Evolutionary conservation across 73 alveolate genomes (phyloP).

Genomic region (Paramecium sexaurelia): DNA sequence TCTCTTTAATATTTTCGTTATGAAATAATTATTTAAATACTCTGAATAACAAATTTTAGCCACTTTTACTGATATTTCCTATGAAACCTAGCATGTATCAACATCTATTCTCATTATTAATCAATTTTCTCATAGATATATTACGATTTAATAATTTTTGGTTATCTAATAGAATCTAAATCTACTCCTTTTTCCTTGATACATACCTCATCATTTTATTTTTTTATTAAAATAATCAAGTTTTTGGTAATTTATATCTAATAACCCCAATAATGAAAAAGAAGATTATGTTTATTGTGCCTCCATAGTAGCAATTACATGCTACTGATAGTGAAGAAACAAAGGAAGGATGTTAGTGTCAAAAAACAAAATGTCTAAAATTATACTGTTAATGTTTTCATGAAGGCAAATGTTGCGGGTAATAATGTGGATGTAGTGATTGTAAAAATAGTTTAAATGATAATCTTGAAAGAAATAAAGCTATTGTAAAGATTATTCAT

Average conservation of each 20-base stretch:
- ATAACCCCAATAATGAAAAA: not conserved
- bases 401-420: not conserved
- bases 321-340: not conserved
- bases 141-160: not conserved
- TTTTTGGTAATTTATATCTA: not conserved
- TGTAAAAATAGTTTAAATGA: not conserved
- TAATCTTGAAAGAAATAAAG: not conserved
- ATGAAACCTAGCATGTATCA: not conserved
- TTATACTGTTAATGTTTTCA: constrained; percentile 26
- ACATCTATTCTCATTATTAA: constrained; percentile 25
- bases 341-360: constrained; percentile 2
- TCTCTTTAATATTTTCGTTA: constrained; percentile 23
- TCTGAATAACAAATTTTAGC: not conserved
- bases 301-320: not conserved
- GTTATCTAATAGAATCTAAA: not conserved
- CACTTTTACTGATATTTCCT: not conserved
- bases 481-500: not conserved
- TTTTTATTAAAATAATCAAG: not conserved
- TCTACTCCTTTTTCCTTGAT: not conserved
- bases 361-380: not conserved
- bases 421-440: not conserved
- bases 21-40: constrained; percentile 32
- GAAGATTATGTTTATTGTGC: not conserved
- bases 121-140: constrained; percentile 24
- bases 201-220: not conserved